Evolutionary conservation across 2,329 filamentous ascomycete species (phyloP).

Genomic region (Fusarium proliferatum): DNA sequence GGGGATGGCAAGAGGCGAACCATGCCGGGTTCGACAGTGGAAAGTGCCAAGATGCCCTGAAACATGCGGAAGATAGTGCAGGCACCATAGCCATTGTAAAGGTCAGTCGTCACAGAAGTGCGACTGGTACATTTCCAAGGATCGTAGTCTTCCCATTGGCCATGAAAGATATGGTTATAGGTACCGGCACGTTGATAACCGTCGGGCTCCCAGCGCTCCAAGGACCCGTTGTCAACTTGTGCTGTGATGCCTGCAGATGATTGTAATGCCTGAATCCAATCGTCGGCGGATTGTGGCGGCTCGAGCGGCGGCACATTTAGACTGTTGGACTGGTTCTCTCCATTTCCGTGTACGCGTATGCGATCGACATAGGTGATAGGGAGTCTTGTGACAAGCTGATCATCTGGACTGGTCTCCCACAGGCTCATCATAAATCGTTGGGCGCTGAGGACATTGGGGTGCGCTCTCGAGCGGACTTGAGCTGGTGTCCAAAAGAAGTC

Average conservation of each 20-base stretch:
- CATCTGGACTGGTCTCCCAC: constrained; percentile 68
- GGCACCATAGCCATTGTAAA: constrained; percentile 68
- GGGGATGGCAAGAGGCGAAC: constrained; percentile 81
- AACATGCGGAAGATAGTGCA: constrained; percentile 71
- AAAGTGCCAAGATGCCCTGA: constrained; percentile 66
- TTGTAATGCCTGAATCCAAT: constrained; percentile 54
- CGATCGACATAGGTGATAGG: constrained; percentile 77
- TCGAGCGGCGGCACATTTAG: constrained; percentile 40
- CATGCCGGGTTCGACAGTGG: constrained; percentile 70
- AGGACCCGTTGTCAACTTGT: constrained; percentile 76
- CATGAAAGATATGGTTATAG: constrained; percentile 65
- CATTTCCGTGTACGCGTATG: constrained; percentile 71
- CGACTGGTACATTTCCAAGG: constrained; percentile 66
- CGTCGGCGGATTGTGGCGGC: constrained; percentile 50
- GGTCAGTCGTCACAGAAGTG: constrained; percentile 63
- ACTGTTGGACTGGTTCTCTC: constrained; percentile 34
- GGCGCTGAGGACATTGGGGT: constrained; percentile 70
- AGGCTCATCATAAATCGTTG: constrained; percentile 75
- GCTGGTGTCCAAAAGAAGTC: constrained; percentile 80
- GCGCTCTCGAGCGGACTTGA: constrained; percentile 74
- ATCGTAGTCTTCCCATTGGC: constrained; percentile 66
- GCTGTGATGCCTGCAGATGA: constrained; percentile 66
- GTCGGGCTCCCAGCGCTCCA: constrained; percentile 77
- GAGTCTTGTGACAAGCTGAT: constrained; percentile 68
- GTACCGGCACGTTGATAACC: constrained; percentile 72